Percentiles rank a stretch among this genome's conserved stretches.
phyloP scores from a whole-genome alignment of 441 rosid species.

The Macaranga tanarius region DNA sequence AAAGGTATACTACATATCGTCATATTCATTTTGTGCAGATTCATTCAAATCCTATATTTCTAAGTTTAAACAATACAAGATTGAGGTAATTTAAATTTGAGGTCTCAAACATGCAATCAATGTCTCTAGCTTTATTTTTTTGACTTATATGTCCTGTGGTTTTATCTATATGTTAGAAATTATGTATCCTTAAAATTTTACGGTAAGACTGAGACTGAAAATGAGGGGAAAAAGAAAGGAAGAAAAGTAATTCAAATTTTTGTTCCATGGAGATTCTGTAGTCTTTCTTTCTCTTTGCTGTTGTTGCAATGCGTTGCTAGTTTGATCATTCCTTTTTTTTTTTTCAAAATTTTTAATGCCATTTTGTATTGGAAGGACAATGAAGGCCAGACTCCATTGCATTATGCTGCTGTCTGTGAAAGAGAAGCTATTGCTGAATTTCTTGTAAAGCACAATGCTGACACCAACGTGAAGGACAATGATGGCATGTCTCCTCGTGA shows the following conservation, averaged over 20 bases:
- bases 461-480: conserved; percentile 53
- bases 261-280: neutral
- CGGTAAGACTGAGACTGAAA: neutral
- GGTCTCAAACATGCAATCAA: neutral
- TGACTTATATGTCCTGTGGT: neutral
- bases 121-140: neutral
- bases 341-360: no score
- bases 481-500: conserved; percentile 68
- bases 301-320: neutral
- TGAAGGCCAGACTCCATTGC: conserved; percentile 93
- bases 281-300: neutral
- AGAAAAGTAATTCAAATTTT: neutral
- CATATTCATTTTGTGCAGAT: neutral
- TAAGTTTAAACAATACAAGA: neutral
- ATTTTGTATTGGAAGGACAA: conserved; percentile 53
- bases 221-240: no score
- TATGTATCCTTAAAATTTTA: neutral
- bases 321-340: neutral
- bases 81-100: neutral
- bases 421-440: conserved; percentile 73
- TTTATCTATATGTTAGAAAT: neutral
- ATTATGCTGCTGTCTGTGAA: conserved; percentile 88
- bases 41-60: neutral
- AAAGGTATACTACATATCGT: conserved; percentile 44
- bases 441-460: conserved; percentile 79